Conservation (phyloP, 2,329 filamentous ascomycete species). For the Cladosporium sp. region DNA sequence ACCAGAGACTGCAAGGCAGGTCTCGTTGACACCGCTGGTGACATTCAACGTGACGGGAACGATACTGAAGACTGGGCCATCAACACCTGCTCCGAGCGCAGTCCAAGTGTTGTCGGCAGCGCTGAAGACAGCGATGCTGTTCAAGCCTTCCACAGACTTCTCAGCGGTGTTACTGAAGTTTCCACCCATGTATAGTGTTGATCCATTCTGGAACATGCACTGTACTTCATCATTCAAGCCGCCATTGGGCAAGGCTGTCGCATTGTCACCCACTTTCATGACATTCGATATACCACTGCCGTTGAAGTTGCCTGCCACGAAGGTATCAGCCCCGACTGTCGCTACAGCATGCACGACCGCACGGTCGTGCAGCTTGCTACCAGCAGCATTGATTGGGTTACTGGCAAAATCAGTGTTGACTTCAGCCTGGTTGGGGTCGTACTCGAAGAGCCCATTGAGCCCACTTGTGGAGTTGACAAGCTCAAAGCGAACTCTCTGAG, state of each 20-base stretch:
- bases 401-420: slow-evolving; percentile 62
- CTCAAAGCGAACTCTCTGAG: slow-evolving; percentile 77
- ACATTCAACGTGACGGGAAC: slow-evolving; percentile 77
- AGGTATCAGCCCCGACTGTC: slow-evolving; percentile 61
- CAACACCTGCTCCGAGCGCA: slow-evolving; percentile 77
- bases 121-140: slow-evolving; percentile 73
- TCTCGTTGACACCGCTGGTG: slow-evolving; percentile 62
- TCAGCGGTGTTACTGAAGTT: slow-evolving; percentile 72
- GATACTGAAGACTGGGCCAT: slow-evolving; percentile 70
- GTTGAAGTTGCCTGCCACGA: slow-evolving; percentile 81
- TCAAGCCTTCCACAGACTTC: slow-evolving; percentile 60
- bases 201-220: slow-evolving; percentile 63
- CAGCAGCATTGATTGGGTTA: slow-evolving; percentile 74
- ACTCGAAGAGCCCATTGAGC: slow-evolving; percentile 88
- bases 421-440: slow-evolving; percentile 61
- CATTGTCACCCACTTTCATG: slow-evolving; percentile 64
- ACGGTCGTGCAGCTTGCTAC: slow-evolving; percentile 60
- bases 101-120: slow-evolving; percentile 65
- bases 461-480: slow-evolving; percentile 70
- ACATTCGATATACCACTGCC: slow-evolving; percentile 67
- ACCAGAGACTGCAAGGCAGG: slow-evolving; percentile 74
- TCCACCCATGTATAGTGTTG: slow-evolving; percentile 74
- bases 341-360: slow-evolving; percentile 70
- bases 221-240: slow-evolving; percentile 79
- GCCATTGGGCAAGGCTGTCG: slow-evolving; percentile 59